Conservation (phyloP, 2,329 filamentous ascomycete genomes). For the Colletotrichum abscissum region DNA sequence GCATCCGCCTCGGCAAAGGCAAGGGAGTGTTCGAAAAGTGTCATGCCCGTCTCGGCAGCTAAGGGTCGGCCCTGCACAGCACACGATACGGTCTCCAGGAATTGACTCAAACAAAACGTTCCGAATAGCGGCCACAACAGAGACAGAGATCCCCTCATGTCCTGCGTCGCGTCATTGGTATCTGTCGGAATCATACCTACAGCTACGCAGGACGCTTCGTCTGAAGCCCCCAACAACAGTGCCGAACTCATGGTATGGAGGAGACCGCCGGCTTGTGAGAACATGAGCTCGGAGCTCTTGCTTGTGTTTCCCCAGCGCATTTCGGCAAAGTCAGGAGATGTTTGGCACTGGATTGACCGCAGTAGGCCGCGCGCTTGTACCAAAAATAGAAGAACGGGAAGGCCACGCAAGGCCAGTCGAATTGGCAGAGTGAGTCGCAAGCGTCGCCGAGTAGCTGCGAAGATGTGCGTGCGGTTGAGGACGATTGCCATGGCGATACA, state of each 20-base stretch:
- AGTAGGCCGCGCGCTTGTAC: constrained; percentile 77
- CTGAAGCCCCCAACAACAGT: constrained; percentile 78
- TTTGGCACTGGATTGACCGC: constrained; percentile 92
- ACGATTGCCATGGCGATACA: constrained; percentile 89
- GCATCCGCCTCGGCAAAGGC: constrained; percentile 96
- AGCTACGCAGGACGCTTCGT: constrained; percentile 79
- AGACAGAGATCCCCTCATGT: constrained; percentile 81
- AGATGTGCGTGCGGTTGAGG: constrained; percentile 92
- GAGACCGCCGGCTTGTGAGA: constrained; percentile 75
- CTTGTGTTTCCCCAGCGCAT: constrained; percentile 76
- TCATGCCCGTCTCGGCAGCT: constrained; percentile 92
- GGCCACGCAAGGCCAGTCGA: constrained; percentile 75
- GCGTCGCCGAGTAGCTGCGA: constrained; percentile 86
- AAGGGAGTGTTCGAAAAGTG: constrained; percentile 93
- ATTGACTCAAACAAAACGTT: constrained; percentile 79
- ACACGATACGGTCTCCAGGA: constrained; percentile 88
- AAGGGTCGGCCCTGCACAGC: constrained; percentile 86
- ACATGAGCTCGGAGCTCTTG: constrained; percentile 75
- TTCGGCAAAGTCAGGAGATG: constrained; percentile 76
- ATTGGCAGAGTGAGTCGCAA: constrained; percentile 80
- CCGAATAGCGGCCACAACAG: constrained; percentile 81
- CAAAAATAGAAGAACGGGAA: constrained; percentile 77
- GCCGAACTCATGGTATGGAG: constrained; percentile 79
- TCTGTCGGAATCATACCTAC: constrained; percentile 76
- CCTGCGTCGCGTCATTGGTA: constrained; percentile 59